Conservation (phyloP, 2,329 filamentous ascomycete genomes). For the Penicillium sp. region DNA sequence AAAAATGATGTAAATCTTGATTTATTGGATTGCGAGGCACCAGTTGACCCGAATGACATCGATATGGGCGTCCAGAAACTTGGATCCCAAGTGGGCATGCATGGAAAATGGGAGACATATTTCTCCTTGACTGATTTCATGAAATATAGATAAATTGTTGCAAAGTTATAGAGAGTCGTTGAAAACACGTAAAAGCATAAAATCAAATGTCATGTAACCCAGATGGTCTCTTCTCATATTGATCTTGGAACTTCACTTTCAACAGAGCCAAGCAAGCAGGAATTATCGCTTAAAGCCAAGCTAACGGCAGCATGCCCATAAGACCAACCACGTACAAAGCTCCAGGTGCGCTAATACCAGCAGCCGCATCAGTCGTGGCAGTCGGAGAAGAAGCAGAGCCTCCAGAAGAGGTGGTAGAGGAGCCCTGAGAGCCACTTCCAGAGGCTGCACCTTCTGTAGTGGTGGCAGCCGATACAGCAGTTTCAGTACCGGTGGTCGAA, state of each 20-base stretch:
- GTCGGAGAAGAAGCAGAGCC: conserved; percentile 6
- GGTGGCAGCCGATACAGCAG: neutral
- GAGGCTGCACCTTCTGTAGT: conserved; percentile 2
- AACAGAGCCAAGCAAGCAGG: neutral
- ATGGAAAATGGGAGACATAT: no score
- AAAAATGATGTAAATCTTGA: no score
- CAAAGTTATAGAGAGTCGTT: neutral
- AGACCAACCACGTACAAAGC: conserved; percentile 22
- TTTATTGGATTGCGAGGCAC: no score
- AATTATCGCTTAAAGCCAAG: conserved; percentile 21
- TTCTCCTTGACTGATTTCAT: neutral
- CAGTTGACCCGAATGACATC: no score
- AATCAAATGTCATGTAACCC: neutral
- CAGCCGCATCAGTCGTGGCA: conserved; percentile 16
- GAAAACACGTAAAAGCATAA: neutral
- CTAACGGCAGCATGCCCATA: conserved; percentile 25
- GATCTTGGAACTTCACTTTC: neutral
- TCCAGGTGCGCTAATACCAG: conserved; percentile 11
- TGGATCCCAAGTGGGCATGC: neutral
- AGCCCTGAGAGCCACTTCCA: neutral
- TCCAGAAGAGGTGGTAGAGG: neutral
- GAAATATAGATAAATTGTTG: neutral
- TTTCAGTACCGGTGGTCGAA: neutral
- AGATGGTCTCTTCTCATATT: neutral
- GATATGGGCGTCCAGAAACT: no score